Conservation (phyloP, 2,329 filamentous ascomycete species). For the Fusarium vanettenii region DNA sequence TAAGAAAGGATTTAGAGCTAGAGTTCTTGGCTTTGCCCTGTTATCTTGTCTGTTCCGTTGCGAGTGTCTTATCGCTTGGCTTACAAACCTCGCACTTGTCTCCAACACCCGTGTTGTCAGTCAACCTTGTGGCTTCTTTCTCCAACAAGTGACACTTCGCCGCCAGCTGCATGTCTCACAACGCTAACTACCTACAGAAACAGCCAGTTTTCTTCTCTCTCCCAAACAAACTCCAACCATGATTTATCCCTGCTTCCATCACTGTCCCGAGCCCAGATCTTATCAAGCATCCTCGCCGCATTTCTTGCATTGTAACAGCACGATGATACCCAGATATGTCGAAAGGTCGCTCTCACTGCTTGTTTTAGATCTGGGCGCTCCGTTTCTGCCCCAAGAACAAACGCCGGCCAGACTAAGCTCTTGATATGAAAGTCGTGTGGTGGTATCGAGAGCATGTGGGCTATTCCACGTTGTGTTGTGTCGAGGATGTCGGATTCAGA, state of each 20-base stretch:
- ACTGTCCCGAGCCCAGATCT: background rate
- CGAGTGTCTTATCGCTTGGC: background rate
- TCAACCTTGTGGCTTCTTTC: background rate
- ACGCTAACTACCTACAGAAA: background rate
- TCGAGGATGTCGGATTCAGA: background rate
- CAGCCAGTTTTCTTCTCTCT: constrained; percentile 8
- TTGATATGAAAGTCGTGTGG: constrained; percentile 24
- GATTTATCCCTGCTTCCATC: background rate
- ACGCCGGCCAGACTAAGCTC: constrained; percentile 20
- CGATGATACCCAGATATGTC: constrained; percentile 17
- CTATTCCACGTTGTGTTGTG: background rate
- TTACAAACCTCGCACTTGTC: background rate
- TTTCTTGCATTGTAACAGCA: constrained; percentile 23
- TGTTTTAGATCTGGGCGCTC: background rate
- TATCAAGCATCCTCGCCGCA: constrained; percentile 8
- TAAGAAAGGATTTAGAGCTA: background rate
- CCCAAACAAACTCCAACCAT: constrained; percentile 18
- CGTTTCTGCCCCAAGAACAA: constrained; percentile 15
- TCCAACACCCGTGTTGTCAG: background rate
- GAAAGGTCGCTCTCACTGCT: background rate
- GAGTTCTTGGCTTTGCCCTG: background rate
- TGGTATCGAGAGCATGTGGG: constrained; percentile 2
- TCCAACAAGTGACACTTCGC: background rate
- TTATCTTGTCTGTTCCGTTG: background rate
- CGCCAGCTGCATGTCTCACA: background rate